A percentile compares a stretch with the other conserved stretches of the same genome.
These are phyloP conservation scores for Fusarium clavum DNA, from an alignment of 2,329 filamentous ascomycete genomes.

Conservation along the genomic window DNA sequence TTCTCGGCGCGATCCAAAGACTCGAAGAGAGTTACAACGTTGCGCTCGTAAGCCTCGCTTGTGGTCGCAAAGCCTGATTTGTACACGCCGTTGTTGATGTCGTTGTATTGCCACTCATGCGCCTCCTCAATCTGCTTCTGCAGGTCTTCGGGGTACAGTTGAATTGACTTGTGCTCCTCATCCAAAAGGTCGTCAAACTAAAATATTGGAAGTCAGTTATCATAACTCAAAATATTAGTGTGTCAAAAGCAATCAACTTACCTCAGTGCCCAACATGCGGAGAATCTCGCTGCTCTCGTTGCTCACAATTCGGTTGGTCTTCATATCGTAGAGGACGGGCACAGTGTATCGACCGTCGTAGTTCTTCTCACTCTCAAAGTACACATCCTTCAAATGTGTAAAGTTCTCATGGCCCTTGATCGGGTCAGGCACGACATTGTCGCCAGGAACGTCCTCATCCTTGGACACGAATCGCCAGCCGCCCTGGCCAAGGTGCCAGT, in stretches of 20 bases:
- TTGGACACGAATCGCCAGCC: conserved; percentile 86
- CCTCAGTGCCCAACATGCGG: conserved; percentile 85
- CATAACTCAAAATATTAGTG: neutral
- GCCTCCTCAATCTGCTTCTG: conserved; percentile 76
- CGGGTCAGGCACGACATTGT: conserved; percentile 74
- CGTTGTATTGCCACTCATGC: conserved; percentile 83
- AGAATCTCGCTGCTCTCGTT: conserved; percentile 95
- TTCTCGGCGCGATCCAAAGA: conserved; percentile 81
- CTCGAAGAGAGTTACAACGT: conserved; percentile 77
- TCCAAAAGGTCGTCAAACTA: conserved; percentile 80
- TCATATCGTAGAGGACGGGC: conserved; percentile 85
- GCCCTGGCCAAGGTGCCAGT: conserved; percentile 83
- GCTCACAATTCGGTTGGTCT: conserved; percentile 80
- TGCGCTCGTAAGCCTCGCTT: conserved; percentile 83
- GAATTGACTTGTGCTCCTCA: conserved; percentile 67
- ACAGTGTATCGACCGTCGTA: conserved; percentile 88
- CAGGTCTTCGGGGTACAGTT: conserved; percentile 76
- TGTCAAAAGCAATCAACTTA: conserved; percentile 49
- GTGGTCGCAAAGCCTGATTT: conserved; percentile 87
- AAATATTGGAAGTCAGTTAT: neutral
- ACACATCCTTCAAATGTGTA: conserved; percentile 79
- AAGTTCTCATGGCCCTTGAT: conserved; percentile 77
- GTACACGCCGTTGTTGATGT: conserved; percentile 78
- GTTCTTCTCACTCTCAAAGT: conserved; percentile 78
- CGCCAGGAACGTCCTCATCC: conserved; percentile 66